phyloP scores from a whole-genome alignment of 1,284 basidiomycete species.

The Malassezia japonica region DNA sequence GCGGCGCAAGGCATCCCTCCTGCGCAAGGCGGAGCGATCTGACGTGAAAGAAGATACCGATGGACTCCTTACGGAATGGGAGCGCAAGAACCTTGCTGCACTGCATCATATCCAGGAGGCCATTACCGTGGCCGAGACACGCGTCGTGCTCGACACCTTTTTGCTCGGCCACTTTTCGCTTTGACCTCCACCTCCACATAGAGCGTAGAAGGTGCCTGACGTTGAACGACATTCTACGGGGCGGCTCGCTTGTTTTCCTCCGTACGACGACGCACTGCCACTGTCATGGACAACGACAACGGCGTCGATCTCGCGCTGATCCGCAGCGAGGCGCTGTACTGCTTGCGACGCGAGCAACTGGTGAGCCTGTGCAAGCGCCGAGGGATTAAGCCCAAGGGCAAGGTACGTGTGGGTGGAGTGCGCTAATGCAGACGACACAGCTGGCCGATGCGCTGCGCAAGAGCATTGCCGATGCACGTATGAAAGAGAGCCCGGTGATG shows the following conservation, averaged over 20 bases:
- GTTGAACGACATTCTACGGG: neutral
- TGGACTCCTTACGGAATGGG: slow-evolving; percentile 29
- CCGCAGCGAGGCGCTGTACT: slow-evolving; percentile 13
- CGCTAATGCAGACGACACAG: neutral
- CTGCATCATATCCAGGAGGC: slow-evolving; percentile 22
- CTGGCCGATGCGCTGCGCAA: slow-evolving; percentile 11
- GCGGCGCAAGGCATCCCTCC: slow-evolving; percentile 22
- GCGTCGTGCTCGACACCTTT: slow-evolving; percentile 32
- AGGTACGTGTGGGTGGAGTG: neutral
- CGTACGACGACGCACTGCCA: too few species aligned
- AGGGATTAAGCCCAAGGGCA: slow-evolving; percentile 13
- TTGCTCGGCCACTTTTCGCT: slow-evolving; percentile 22
- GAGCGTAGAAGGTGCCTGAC: neutral
- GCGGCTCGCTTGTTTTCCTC: neutral
- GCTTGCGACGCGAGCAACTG: slow-evolving; percentile 14
- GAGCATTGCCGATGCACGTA: neutral
- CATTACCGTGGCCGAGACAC: slow-evolving; percentile 28
- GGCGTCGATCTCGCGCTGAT: slow-evolving; percentile 13
- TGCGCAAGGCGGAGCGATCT: slow-evolving; percentile 36
- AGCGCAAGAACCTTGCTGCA: slow-evolving; percentile 23
- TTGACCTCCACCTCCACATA: slow-evolving; percentile 3
- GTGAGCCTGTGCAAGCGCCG: slow-evolving; percentile 13
- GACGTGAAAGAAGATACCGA: slow-evolving; percentile 36
- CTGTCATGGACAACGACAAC: neutral
- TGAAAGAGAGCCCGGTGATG: neutral